Evolutionary conservation across 2,329 filamentous ascomycete genomes (phyloP), one percentile per base, ranked within the genome.

Genomic region (Fusarium clavum): DNA sequence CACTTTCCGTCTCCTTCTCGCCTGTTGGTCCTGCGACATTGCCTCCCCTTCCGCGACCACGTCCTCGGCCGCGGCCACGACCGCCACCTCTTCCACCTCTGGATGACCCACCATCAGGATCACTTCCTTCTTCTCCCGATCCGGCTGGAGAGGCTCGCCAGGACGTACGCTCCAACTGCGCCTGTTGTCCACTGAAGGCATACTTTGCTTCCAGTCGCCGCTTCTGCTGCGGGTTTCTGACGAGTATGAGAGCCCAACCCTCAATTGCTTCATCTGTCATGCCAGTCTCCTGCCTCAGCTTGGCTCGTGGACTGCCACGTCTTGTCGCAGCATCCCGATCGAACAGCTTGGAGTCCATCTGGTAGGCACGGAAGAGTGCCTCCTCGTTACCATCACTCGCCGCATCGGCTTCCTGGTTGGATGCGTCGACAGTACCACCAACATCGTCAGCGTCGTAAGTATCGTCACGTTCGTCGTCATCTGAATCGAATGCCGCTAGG

Each of bases 391-490:
- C 83, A 32, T 88, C 85, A 40, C 79, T 81, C 8, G 72, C 75
- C 16, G 80, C 83, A 60, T 86, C 83, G 2, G 81, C 81, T 61
- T 87, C 85, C 54, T 88, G 87, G 38, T 86, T 84, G n/a, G 88
- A 85, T 8, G 87, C 84, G 20, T 97, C 94, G 5, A 98, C 90
- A 0, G 92, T 93, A 24, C 95, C 94, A 38, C 96, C 96, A 4
- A 98, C 94, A 76, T 98, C 96, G 52, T 90, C 93, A 3, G 91
- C 89, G 75, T 99, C 96, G 77, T 99, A 99, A 0, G 95, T 98
- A 78, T 99, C 96, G 79, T 99, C 96, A 38, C 94, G 89, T 81
- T 99, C 96, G 78, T 99, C 96, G 72, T 98, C 96, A 74, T 98
- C 95, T 0, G 91, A 91, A 81, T 98, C 94, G 72, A 98, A 98